Conservation (phyloP, 192 early-diverging fungal genomes). For the Gonapodya prolifera region DNA sequence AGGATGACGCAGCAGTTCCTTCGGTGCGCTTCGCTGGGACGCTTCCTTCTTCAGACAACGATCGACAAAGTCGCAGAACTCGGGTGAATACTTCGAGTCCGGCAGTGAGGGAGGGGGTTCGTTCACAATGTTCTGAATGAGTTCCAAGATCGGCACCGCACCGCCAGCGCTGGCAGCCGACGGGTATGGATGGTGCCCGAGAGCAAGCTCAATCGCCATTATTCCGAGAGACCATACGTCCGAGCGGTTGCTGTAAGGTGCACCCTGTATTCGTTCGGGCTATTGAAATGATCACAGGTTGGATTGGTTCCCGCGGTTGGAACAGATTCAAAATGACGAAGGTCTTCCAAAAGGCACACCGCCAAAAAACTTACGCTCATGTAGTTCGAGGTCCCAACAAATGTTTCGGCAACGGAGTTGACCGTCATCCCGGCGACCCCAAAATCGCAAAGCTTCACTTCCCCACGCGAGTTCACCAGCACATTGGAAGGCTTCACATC, state of each 20-base stretch:
- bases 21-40: background rate
- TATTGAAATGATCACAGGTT: slow-evolving; percentile 10
- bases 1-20: background rate
- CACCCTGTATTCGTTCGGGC: slow-evolving; percentile 68
- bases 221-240: slow-evolving; percentile 77
- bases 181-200: slow-evolving; percentile 60
- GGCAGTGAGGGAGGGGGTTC: slow-evolving; percentile 69
- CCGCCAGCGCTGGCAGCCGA: slow-evolving; percentile 27
- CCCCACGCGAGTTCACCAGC: slow-evolving; percentile 70
- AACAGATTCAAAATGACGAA: background rate
- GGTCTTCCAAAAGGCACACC: background rate
- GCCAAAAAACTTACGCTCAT: slow-evolving; percentile 50
- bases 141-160: slow-evolving; percentile 53
- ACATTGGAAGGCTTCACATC: slow-evolving; percentile 99
- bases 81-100: slow-evolving; percentile 44
- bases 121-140: slow-evolving; percentile 84
- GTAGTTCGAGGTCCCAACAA: slow-evolving; percentile 73
- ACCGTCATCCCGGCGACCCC: slow-evolving; percentile 85
- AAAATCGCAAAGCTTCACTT: slow-evolving; percentile 96
- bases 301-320: background rate
- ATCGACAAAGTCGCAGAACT: slow-evolving; percentile 63
- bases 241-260: slow-evolving; percentile 64
- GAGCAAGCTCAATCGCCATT: slow-evolving; percentile 65
- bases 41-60: slow-evolving; percentile 33
- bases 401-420: slow-evolving; percentile 71